phyloP scores from a whole-genome alignment of 164 flowering plant genomes.

The Warburgia ugandensis region DNA sequence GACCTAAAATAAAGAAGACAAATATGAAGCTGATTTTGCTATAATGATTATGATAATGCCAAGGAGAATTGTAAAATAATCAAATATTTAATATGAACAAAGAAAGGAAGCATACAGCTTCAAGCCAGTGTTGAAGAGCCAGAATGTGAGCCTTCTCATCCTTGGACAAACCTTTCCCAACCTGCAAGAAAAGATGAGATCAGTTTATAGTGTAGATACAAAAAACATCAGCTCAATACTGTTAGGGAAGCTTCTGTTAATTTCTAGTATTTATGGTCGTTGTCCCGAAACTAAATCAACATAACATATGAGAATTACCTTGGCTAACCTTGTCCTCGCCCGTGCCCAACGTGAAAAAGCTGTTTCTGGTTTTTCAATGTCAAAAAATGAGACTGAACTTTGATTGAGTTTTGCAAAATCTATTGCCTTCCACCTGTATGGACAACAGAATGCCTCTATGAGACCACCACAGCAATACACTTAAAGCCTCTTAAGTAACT shows the following conservation, averaged over 20 bases:
- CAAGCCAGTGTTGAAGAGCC: constrained; percentile 77
- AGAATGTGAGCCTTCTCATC: constrained; percentile 70
- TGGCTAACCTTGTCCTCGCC: constrained; percentile 48
- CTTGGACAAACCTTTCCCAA: constrained; percentile 71
- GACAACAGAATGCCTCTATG: neutral
- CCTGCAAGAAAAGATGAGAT: constrained; percentile 25
- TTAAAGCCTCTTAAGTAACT: neutral
- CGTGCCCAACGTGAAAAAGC: constrained; percentile 55
- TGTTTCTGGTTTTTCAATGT: constrained; percentile 36
- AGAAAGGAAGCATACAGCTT: too few relatives aligned
- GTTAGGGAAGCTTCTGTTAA: too few relatives aligned
- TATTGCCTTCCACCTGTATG: constrained; percentile 61
- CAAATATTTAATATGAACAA: too few relatives aligned
- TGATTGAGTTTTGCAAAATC: constrained; percentile 45
- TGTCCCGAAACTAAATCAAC: too few relatives aligned
- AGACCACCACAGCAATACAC: neutral
- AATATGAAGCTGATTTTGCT: too few relatives aligned
- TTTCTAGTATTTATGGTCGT: too few relatives aligned
- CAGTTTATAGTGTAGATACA: neutral
- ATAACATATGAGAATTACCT: constrained; percentile 25
- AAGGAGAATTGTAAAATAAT: too few relatives aligned
- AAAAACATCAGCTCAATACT: too few relatives aligned
- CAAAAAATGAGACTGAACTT: constrained; percentile 48
- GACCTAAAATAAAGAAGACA: too few relatives aligned
- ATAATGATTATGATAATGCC: too few relatives aligned